Evolutionary conservation across 495 filamentous ascomycete genomes (phyloP), one percentile per base, ranked within the genome.

Genomic region (Stereocaulon alpinum): DNA sequence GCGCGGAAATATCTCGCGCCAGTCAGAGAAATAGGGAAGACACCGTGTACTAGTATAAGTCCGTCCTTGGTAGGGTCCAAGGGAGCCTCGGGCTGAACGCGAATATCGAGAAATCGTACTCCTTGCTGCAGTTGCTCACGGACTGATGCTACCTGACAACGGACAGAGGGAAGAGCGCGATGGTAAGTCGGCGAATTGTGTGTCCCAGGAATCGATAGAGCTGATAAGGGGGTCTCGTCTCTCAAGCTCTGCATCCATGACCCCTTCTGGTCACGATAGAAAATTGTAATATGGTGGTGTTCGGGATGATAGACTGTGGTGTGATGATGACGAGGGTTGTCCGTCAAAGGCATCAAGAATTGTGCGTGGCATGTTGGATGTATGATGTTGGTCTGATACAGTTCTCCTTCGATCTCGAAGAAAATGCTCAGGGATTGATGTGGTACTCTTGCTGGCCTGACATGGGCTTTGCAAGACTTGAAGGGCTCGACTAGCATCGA

Each of bases 101-200:
- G 85, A 61, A 98, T 83, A 69, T 98, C 93, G 64, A 98, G 83
- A 76, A 96, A 97, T 55, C 93, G 89, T 24, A 97, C 85, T 40
- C 93, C 93, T 72, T 95, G 94, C 51, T 85, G 73, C 52, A 98
- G 80, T 69, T 98, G 93, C 49, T 82, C 81, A 45, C 75, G 77
- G 6, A 90, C 79, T 47, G 80, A 73, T 27, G 91, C 89, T 29
- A 88, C 84, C 72, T 98, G 93, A 73, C 93, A 98, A 56, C 93
- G 87, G 14, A 98, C 93, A 0, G 89, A 93, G 7, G 93, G 93
- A 0, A 95, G 81, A 20, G 93, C 92, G 29, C 79, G 71, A 71
- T 93, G 77, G 72, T 80, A 84, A 3, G 92, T 93, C 2, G 92
- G 87, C 7, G 85, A 87, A 72, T 98, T 98, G 78, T 98, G 93